Evolutionary conservation across 2,329 filamentous ascomycete genomes (phyloP).

Genomic region (Epichloe brachyelytri): DNA sequence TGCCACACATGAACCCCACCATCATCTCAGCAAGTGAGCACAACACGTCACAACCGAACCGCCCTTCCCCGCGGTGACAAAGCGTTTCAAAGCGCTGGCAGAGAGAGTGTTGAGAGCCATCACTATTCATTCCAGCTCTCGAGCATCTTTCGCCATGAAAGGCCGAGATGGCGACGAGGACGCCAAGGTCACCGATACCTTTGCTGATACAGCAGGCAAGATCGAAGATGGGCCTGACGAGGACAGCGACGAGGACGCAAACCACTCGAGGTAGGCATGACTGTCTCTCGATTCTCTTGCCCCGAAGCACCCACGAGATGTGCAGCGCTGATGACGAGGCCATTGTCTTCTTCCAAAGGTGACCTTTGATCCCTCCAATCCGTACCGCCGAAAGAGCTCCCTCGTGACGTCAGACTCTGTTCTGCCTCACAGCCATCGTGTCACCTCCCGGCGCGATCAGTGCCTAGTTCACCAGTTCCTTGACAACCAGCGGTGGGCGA

Average conservation of each 20-base stretch:
- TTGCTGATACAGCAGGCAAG: conserved; percentile 8
- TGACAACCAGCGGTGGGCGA: conserved; percentile 36
- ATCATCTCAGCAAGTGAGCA: too few species aligned
- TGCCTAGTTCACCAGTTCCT: conserved; percentile 55
- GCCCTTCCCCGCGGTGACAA: background rate
- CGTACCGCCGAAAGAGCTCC: conserved; percentile 54
- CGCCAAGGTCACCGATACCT: conserved; percentile 8
- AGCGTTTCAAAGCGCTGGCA: background rate
- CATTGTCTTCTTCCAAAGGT: conserved; percentile 28
- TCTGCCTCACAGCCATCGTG: conserved; percentile 17
- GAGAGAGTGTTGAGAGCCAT: background rate
- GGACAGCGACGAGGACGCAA: conserved; percentile 34
- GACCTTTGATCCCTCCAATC: conserved; percentile 47
- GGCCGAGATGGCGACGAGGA: conserved; percentile 11
- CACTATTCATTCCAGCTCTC: background rate
- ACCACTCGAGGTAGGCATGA: conserved; percentile 34
- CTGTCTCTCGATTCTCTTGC: background rate
- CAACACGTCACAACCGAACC: too few species aligned
- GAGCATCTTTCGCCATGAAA: background rate
- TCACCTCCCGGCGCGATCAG: conserved; percentile 29
- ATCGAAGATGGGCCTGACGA: background rate
- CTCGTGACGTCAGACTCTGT: conserved; percentile 39
- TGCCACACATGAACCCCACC: too few species aligned
- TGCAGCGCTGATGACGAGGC: background rate
- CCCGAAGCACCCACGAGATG: background rate